Percentiles rank a stretch among this genome's conserved stretches.
These are phyloP conservation scores for Talaromyces proteolyticus DNA, from an alignment of 495 filamentous ascomycete genomes.

Conservation along the genomic window DNA sequence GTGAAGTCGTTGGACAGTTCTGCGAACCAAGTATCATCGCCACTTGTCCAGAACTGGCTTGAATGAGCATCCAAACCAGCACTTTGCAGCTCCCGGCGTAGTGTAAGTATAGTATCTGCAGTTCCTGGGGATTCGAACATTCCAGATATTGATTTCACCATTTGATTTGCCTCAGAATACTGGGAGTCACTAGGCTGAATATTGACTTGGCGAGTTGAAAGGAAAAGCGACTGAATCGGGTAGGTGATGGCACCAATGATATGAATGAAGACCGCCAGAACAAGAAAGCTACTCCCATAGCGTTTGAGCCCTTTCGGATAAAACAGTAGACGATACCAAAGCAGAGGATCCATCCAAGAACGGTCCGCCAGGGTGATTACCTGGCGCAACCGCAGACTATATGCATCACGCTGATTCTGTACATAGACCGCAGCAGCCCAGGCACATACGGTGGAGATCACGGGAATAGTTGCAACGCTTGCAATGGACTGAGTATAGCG, in stretches of 20 bases:
- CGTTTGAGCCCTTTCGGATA: slow-evolving; percentile 8
- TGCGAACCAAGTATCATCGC: not conserved
- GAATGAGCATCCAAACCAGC: not conserved
- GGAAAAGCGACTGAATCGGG: slow-evolving; percentile 18
- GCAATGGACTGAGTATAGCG: not conserved
- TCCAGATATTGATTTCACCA: not conserved
- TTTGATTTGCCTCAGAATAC: not conserved
- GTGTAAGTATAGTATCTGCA: not conserved
- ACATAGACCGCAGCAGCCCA: slow-evolving; percentile 16
- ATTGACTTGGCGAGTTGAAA: slow-evolving; percentile 4
- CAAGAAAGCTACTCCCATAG: slow-evolving; percentile 11
- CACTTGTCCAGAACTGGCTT: slow-evolving; percentile 1
- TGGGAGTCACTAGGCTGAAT: not conserved
- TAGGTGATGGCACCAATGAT: slow-evolving; percentile 15
- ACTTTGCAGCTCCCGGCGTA: not conserved
- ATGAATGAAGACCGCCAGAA: slow-evolving; percentile 13
- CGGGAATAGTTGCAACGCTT: slow-evolving; percentile 10
- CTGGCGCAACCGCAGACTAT: slow-evolving; percentile 14
- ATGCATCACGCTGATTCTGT: slow-evolving; percentile 13
- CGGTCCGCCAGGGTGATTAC: slow-evolving; percentile 17
- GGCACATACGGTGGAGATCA: slow-evolving; percentile 17
- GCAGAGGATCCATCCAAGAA: slow-evolving; percentile 12
- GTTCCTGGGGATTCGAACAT: no score
- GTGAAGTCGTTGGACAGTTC: slow-evolving; percentile 11
- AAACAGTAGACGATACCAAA: not conserved